Base-by-base conservation (phyloP, 768 basidiomycete species). In the Tubosaeta brunneosetosa region DNA sequence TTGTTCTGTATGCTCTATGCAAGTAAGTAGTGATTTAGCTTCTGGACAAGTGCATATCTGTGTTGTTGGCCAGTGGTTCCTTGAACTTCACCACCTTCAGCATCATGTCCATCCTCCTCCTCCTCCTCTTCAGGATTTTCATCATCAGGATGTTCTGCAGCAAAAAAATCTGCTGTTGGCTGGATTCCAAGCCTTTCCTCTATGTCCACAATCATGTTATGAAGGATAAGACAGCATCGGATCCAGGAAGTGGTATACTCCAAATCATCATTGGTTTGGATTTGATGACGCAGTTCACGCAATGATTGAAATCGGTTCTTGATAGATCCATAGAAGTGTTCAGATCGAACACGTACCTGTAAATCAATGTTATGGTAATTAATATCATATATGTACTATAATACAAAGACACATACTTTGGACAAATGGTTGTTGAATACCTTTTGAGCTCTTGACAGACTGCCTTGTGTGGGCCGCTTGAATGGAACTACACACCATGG, bases 401-500 rank as follows among this genome's bases (percentile, higher is more conserved):
- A 42, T 11, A 32, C 16, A 25, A 49, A 42, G 19, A 29, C 22
- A 7, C 49, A 19, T 49, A 71, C 3, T 74, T 37, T 54, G 64
- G 32, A 69, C 37, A 65, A 22, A 38, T 56, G 43, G 42, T 57
- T 49, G 41, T 64, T 64, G 26, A 60, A 65, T 4, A 43, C 54
- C 37, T 66, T 60, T 27, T 65, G 51, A 19, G 9, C 31, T 6
- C 43, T 40, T 16, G 3, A 14, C 2, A 66, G 44, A 3, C 55
- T 51, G 10, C 58, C 58, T 13, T 44, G 34, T 19, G 32, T 25
- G 27, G 58, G 63, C 50, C 54, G 55, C 41, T 66, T 66, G 58
- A 57, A 66, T 43, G 65, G 63, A 13, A 49, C 16, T 9, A 66
- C 52, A 53, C 62, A 62, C 63, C 64, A 65, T 14, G 47, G 45